Base-by-base conservation (phyloP, 805 yeast species). In the Metschnikowia gelsemii region DNA sequence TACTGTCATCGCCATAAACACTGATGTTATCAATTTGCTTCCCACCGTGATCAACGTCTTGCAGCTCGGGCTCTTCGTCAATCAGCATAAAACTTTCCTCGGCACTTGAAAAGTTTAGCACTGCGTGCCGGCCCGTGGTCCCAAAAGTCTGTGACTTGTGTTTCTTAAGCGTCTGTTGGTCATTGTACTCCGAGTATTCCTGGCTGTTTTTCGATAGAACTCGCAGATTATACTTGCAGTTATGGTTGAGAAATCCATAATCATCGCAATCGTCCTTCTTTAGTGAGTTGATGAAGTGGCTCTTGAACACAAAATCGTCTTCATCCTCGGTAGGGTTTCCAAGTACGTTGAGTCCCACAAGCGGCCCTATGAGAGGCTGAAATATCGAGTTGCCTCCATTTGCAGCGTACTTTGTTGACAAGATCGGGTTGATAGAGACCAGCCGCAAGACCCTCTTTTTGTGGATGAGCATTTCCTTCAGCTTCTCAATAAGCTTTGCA, bases 401-500 rank as follows among this genome's bases (percentile, higher is more conserved):
- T 14, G 35, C 40, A 18, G 40, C 50, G 26, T 44, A 40, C 33
- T 46, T 44, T 23, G 48, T 40, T 7, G 49, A 39, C 20, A 45
- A 35, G 24, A 42, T 52, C 6, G 63, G 62, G 35, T 59, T 59
- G 35, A 59, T 57, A 3, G 63, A 58, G 7, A 69, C 75, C 9
- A 67, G 59, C 33, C 75, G 54, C 38, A 70, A 59, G 5, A 70
- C 72, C 20, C 74, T 52, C 42, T 70, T 70, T 52, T 68, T 68
- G 46, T 68, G 63, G 27, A 69, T 67, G 32, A 78, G 57, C 50
- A 68, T 64, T 44, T 72, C 70, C 47, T 66, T 66, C 20, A 79
- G 78, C 46, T 61, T 68, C 49, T 69, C 68, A 20, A 77, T 77
- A 48, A 77, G 67, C 42, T 73, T 67, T 35, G 76, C 77, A 57